phyloP scores from a whole-genome alignment of 148 eudicot species.

The Spergularia bocconei region DNA sequence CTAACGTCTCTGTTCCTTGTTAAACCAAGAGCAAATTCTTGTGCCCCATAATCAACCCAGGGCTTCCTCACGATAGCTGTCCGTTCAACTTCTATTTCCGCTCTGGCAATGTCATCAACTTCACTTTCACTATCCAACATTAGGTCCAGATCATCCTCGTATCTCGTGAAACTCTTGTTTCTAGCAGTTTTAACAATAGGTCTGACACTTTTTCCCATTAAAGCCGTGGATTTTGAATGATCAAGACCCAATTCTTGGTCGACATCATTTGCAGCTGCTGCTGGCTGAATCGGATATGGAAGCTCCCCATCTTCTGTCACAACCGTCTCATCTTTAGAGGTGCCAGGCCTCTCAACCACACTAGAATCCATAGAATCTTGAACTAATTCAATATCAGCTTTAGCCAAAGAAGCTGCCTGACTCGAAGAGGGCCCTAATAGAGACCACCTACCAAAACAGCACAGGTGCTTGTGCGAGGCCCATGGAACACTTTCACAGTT shows the following conservation, averaged over 20 bases:
- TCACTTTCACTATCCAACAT: constrained; percentile 74
- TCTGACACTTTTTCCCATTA: constrained; percentile 51
- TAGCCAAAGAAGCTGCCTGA: constrained; percentile 28
- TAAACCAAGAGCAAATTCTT: constrained; percentile 53
- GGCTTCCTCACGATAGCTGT: constrained; percentile 32
- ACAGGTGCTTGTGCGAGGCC: constrained; percentile 62
- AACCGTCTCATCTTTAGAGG: constrained; percentile 45
- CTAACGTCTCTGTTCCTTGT: constrained; percentile 36
- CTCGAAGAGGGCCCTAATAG: constrained; percentile 36
- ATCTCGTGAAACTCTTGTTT: constrained; percentile 60
- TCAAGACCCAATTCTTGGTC: constrained; percentile 44
- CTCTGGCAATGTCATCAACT: constrained; percentile 48
- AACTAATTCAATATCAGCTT: constrained; percentile 44
- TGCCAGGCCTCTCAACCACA: constrained; percentile 36
- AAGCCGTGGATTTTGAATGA: constrained; percentile 44
- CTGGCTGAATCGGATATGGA: constrained; percentile 49
- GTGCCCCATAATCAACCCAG: constrained; percentile 62
- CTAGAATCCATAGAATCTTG: constrained; percentile 34
- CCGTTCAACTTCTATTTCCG: constrained; percentile 43
- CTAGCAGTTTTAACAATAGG: constrained; percentile 50
- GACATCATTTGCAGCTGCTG: constrained; percentile 34
- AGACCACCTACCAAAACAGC: constrained; percentile 61
- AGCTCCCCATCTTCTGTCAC: constrained; percentile 90
- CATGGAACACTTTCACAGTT: constrained; percentile 69
- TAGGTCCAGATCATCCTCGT: constrained; percentile 61